phyloP scores from a whole-genome alignment of 768 basidiomycete genomes.

The Xerocomellus chrysenteron region DNA sequence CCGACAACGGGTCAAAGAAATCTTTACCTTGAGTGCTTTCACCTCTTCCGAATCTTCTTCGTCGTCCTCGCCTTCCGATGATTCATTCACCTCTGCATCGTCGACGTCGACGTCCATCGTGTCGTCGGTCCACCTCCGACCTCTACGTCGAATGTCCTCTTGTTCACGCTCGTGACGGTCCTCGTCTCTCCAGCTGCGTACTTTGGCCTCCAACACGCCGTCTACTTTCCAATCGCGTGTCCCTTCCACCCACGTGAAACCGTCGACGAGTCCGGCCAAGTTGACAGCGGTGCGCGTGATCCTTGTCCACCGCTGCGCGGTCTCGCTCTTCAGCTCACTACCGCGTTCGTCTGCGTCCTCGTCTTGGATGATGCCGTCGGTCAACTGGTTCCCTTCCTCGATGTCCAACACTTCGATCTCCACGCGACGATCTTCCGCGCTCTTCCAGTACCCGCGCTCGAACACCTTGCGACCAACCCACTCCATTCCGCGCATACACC shows the following conservation, averaged over 20 bases:
- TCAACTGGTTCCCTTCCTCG: constrained; percentile 53
- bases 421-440: constrained; percentile 56
- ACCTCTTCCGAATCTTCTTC: constrained; percentile 72
- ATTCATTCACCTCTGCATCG: constrained; percentile 49
- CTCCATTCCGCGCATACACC: constrained; percentile 94
- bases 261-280: constrained; percentile 68
- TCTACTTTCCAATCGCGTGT: constrained; percentile 63
- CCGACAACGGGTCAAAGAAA: constrained; percentile 1
- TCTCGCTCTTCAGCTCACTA: constrained; percentile 32
- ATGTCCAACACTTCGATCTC: constrained; percentile 82
- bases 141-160: constrained; percentile 63
- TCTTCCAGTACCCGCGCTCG: constrained; percentile 93
- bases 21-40: constrained; percentile 71
- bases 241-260: constrained; percentile 66
- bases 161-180: constrained; percentile 64
- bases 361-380: constrained; percentile 83
- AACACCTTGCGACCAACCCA: constrained; percentile 92
- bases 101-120: constrained; percentile 71
- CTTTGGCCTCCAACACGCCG: constrained; percentile 66
- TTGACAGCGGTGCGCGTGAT: constrained; percentile 68
- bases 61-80: constrained; percentile 49
- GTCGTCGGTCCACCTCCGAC: constrained; percentile 63
- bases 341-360: constrained; percentile 52
- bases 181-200: constrained; percentile 66
- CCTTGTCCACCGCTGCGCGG: constrained; percentile 70